Percentiles rank a stretch among this genome's conserved stretches.
Evolutionary conservation across 2,329 filamentous ascomycete species (phyloP).

Genomic region (Sclerotinia glacialis): DNA sequence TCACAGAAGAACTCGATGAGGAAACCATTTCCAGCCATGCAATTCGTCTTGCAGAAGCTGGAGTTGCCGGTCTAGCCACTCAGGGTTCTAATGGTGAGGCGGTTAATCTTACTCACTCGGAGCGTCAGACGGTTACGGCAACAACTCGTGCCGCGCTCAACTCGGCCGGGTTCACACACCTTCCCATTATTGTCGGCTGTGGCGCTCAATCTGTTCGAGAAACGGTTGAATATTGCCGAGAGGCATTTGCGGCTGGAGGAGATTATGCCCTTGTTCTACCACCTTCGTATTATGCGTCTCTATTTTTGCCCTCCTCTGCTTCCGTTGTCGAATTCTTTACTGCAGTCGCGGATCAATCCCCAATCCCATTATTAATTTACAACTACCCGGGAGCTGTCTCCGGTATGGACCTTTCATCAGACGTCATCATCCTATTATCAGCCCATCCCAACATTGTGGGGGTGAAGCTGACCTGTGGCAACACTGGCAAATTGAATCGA

Average conservation of each 20-base stretch:
- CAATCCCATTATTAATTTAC: conserved; percentile 78
- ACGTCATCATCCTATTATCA: conserved; percentile 76
- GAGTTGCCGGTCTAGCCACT: conserved; percentile 59
- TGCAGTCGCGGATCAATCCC: conserved; percentile 62
- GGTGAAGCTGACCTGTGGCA: conserved; percentile 90
- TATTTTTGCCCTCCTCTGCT: conserved; percentile 52
- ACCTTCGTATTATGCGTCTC: conserved; percentile 63
- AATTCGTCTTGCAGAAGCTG: conserved; percentile 57
- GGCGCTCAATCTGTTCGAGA: conserved; percentile 65
- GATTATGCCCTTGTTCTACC: conserved; percentile 67
- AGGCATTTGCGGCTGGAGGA: conserved; percentile 60
- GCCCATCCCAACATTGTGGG: conserved; percentile 81
- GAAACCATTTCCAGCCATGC: conserved; percentile 49
- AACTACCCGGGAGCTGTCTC: conserved; percentile 88
- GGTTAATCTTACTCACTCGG: conserved; percentile 60
- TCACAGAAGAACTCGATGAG: conserved; percentile 65
- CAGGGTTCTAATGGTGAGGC: conserved; percentile 68
- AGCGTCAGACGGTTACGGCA: conserved; percentile 57
- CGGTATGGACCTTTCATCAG: conserved; percentile 85
- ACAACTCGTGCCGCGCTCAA: conserved; percentile 60
- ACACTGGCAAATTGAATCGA: conserved; percentile 60
- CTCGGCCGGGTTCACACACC: conserved; percentile 52
- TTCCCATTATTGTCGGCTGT: conserved; percentile 66
- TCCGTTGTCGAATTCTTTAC: conserved; percentile 57
- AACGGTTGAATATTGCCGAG: conserved; percentile 60